Percentiles rank a stretch among this genome's conserved stretches.
phyloP scores from a whole-genome alignment of 306 rosid genomes.

The Crotalaria pallida region DNA sequence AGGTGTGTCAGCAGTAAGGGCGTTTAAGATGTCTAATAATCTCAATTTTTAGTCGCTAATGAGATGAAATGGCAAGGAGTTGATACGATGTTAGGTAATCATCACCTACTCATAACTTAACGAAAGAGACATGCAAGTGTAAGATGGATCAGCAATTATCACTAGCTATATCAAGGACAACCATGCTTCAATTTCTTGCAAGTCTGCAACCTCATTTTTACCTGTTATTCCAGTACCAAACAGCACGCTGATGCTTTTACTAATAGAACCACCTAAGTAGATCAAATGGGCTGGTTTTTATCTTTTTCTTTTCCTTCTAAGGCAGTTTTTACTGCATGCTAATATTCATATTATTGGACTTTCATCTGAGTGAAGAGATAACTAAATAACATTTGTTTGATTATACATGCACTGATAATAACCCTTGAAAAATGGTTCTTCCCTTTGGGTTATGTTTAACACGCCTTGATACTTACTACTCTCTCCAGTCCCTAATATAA shows the following conservation, averaged over 20 bases:
- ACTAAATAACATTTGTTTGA: too few species aligned
- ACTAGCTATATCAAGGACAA: slow-evolving; percentile 1
- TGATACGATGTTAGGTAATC: background rate
- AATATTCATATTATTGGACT: too few species aligned
- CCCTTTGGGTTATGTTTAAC: too few species aligned
- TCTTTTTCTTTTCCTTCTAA: too few species aligned
- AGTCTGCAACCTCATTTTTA: background rate
- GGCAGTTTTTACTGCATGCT: too few species aligned
- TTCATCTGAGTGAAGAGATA: too few species aligned
- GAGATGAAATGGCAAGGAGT: background rate
- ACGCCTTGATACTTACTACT: too few species aligned
- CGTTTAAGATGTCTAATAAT: slow-evolving; percentile 10
- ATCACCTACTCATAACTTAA: background rate
- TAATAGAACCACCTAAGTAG: background rate
- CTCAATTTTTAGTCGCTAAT: background rate
- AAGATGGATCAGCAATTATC: background rate
- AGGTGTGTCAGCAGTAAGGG: slow-evolving; percentile 14
- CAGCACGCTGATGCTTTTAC: background rate
- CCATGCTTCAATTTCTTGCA: background rate
- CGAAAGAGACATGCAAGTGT: slow-evolving; percentile 27
- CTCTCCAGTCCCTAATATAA: too few species aligned
- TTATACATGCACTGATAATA: too few species aligned
- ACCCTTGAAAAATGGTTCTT: too few species aligned
- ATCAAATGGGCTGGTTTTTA: background rate
- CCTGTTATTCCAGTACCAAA: background rate